Conservation (phyloP, 805 yeast genomes). For the Saccharomyces eubayanus region DNA sequence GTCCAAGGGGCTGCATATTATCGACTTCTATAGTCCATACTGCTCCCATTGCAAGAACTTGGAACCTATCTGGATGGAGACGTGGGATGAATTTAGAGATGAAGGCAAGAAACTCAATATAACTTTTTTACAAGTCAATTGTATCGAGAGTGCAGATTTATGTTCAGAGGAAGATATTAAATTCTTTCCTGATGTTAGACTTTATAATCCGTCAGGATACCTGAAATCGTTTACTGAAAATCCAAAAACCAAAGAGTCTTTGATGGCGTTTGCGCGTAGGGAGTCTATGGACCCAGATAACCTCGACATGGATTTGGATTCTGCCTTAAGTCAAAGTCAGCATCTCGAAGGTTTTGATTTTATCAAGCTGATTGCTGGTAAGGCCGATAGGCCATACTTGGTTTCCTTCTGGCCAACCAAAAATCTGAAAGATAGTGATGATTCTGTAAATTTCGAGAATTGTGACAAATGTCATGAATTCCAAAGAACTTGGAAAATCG, state of each 20-base stretch:
- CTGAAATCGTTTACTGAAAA: constrained; percentile 36
- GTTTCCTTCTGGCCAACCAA: constrained; percentile 61
- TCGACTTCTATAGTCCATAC: constrained; percentile 86
- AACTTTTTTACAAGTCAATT: constrained; percentile 70
- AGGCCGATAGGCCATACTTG: constrained; percentile 41
- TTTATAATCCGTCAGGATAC: constrained; percentile 54
- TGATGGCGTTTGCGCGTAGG: constrained; percentile 47
- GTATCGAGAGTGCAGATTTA: constrained; percentile 78
- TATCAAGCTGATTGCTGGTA: constrained; percentile 44
- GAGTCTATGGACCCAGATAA: constrained; percentile 41
- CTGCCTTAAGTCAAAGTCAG: constrained; percentile 37
- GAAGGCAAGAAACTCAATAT: constrained; percentile 39
- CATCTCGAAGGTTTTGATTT: constrained; percentile 36
- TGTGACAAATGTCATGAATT: constrained; percentile 46
- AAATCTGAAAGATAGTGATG: constrained; percentile 32
- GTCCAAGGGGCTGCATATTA: constrained; percentile 54
- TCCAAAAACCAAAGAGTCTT: constrained; percentile 40
- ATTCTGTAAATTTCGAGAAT: constrained; percentile 29
- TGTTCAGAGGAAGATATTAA: constrained; percentile 58
- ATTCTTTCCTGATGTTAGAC: constrained; percentile 62
- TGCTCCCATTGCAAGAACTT: constrained; percentile 74
- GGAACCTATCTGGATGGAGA: constrained; percentile 76
- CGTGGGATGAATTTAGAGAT: constrained; percentile 43
- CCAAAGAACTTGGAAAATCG: constrained; percentile 49
- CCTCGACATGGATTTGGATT: constrained; percentile 24